Conservation (phyloP, 495 filamentous ascomycete species). For the Podospora appendiculata region DNA sequence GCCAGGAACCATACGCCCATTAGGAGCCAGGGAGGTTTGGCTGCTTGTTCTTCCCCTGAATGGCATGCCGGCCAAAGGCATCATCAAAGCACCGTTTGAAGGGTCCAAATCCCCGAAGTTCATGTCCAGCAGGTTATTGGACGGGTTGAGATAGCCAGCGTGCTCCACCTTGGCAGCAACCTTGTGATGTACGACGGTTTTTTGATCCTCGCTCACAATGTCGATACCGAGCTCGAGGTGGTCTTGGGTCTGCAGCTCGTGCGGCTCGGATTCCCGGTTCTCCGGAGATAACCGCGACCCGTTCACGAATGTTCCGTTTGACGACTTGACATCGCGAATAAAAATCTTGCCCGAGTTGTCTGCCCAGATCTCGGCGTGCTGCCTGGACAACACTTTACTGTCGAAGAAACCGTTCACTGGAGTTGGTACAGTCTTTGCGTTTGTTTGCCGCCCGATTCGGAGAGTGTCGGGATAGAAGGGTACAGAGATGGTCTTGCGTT, state of each 20-base stretch:
- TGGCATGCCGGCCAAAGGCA: slow-evolving; percentile 41
- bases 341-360: slow-evolving; percentile 83
- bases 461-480: slow-evolving; percentile 84
- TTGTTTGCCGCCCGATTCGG: slow-evolving; percentile 92
- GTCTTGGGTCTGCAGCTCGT: slow-evolving; percentile 81
- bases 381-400: slow-evolving; percentile 91
- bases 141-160: slow-evolving; percentile 65
- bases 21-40: slow-evolving; percentile 57
- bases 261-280: slow-evolving; percentile 89
- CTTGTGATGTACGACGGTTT: slow-evolving; percentile 96
- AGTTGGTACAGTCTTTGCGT: slow-evolving; percentile 87
- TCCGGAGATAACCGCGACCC: slow-evolving; percentile 83
- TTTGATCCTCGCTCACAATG: slow-evolving; percentile 96
- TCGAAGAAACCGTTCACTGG: slow-evolving; percentile 91
- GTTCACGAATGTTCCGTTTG: slow-evolving; percentile 97
- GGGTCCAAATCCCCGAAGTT: slow-evolving; percentile 85
- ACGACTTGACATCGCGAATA: slow-evolving; percentile 96
- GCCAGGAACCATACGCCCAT: slow-evolving; percentile 44
- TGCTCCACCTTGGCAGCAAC: slow-evolving; percentile 94
- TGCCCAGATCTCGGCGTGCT: slow-evolving; percentile 95
- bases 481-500: slow-evolving; percentile 88
- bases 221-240: slow-evolving; percentile 92
- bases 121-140: slow-evolving; percentile 71
- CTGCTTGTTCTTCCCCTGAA: slow-evolving; percentile 62
- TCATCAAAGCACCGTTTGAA: slow-evolving; percentile 61